Conservation (phyloP, 345 rosid genomes). For the Camelina laxa region DNA sequence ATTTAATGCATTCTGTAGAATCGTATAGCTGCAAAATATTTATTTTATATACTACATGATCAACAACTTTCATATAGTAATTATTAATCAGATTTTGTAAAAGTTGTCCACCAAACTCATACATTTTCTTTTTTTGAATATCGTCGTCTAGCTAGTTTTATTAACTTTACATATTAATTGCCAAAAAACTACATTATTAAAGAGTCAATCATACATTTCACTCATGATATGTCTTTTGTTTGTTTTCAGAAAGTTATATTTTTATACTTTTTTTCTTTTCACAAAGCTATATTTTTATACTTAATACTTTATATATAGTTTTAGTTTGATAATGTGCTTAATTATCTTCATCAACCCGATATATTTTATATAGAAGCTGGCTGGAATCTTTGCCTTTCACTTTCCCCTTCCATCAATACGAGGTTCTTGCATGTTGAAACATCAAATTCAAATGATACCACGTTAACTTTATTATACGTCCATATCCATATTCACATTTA, state of each 20-base stretch:
- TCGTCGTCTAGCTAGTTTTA: background rate
- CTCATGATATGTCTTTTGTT: conserved; percentile 35
- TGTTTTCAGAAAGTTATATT: conserved; percentile 11
- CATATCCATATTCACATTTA: no score
- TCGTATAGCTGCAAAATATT: background rate
- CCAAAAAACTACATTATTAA: conserved; percentile 30
- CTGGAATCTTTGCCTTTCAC: conserved; percentile 12
- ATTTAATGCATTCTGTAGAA: background rate
- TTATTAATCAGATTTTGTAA: conserved; percentile 16
- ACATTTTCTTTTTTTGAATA: background rate
- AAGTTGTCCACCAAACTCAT: conserved; percentile 37
- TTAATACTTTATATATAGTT: background rate
- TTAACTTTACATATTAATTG: background rate
- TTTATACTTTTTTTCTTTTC: background rate
- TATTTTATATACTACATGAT: background rate
- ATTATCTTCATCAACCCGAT: background rate
- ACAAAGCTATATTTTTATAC: background rate
- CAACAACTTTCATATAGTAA: background rate
- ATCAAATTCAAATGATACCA: background rate
- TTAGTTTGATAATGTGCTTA: background rate
- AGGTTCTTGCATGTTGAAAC: conserved; percentile 25
- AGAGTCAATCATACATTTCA: conserved; percentile 42
- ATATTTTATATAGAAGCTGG: background rate
- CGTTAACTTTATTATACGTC: background rate
- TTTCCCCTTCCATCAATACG: background rate